Conservation (phyloP, 805 yeast genomes). For the Saturnispora kantuleensis region DNA sequence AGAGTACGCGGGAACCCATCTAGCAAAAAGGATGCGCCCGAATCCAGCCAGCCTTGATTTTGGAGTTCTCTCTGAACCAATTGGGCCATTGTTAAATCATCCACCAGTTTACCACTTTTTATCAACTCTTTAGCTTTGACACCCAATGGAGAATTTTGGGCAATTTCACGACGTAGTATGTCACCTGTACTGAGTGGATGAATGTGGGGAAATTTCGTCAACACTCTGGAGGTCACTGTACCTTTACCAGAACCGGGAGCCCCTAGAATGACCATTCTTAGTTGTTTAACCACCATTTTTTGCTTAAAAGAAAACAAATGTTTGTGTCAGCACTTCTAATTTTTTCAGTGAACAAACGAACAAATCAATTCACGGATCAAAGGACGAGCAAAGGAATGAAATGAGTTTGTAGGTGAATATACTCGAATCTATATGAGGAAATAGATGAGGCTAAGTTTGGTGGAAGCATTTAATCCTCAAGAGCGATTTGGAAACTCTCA, state of each 20-base stretch:
- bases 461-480: too few relatives aligned
- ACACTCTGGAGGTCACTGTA: conserved; percentile 63
- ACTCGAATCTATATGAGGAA: too few relatives aligned
- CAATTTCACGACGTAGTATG: conserved; percentile 59
- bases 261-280: conserved; percentile 68
- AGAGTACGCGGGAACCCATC: conserved; percentile 90
- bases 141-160: conserved; percentile 45
- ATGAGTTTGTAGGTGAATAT: too few relatives aligned
- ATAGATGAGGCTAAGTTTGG: too few relatives aligned
- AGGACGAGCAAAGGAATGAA: too few relatives aligned
- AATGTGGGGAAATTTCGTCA: conserved; percentile 42
- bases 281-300: conserved; percentile 27
- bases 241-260: conserved; percentile 98
- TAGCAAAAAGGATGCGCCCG: conserved; percentile 53
- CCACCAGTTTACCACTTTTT: conserved; percentile 55
- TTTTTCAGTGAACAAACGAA: too few relatives aligned
- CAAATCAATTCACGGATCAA: too few relatives aligned
- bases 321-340: not conserved
- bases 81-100: conserved; percentile 58
- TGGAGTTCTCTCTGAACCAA: conserved; percentile 44
- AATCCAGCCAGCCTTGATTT: conserved; percentile 32
- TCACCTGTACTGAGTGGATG: conserved; percentile 77
- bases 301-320: not conserved
- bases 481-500: too few relatives aligned
- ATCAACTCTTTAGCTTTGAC: conserved; percentile 46